phyloP scores from a whole-genome alignment of 78 protist species.

The Mantamonas sphyraenae region DNA sequence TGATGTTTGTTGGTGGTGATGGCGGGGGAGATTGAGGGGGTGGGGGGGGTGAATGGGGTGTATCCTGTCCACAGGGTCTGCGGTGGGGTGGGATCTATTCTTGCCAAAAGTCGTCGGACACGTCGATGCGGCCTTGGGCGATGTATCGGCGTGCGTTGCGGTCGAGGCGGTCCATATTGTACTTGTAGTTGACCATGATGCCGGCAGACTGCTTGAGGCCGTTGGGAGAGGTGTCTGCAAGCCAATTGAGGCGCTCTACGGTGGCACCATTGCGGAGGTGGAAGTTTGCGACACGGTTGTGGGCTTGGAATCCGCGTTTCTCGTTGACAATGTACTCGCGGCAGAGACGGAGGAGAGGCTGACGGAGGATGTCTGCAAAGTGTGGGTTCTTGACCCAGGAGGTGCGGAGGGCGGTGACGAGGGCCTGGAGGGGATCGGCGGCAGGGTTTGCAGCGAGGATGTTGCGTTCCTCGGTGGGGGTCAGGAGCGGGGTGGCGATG shows the following conservation, averaged over 20 bases:
- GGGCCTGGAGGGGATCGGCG: neutral
- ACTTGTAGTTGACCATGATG: constrained; percentile 42
- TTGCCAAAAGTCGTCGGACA: too few relatives aligned
- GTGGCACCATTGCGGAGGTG: constrained; percentile 44
- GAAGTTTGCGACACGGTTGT: constrained; percentile 25
- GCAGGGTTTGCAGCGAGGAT: neutral
- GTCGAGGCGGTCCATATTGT: neutral
- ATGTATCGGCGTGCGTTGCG: neutral
- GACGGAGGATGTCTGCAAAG: too few relatives aligned
- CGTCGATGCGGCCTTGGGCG: too few relatives aligned
- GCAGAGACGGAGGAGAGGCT: too few relatives aligned
- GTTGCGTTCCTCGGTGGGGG: too few relatives aligned
- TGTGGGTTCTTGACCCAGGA: neutral
- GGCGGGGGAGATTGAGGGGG: too few relatives aligned
- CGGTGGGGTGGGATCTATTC: too few relatives aligned
- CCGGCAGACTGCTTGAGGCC: constrained; percentile 11
- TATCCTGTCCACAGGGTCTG: too few relatives aligned
- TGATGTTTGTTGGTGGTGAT: too few relatives aligned
- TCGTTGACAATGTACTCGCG: too few relatives aligned
- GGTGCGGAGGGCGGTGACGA: neutral
- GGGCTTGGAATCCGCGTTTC: neutral
- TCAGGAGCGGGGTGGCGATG: too few relatives aligned
- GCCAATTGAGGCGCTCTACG: constrained; percentile 20
- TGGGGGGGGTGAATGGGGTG: too few relatives aligned
- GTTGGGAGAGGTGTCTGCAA: neutral